Evolutionary conservation across 1,284 basidiomycete genomes (phyloP), one percentile per base, ranked within the genome.

Genomic region (Ustilago vetiveriae): DNA sequence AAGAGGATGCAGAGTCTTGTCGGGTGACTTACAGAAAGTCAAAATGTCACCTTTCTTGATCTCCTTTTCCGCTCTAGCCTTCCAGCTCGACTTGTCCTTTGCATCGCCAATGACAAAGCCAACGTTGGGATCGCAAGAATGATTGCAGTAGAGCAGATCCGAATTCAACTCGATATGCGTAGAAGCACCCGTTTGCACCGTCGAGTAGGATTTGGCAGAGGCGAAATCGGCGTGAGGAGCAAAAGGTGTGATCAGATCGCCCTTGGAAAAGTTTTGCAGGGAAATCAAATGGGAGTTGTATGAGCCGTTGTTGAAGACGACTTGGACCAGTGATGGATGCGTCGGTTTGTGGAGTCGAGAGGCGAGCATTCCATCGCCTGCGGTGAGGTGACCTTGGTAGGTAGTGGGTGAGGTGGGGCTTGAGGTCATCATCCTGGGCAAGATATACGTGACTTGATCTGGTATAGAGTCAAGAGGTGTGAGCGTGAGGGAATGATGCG

Each of bases 141-240:
- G 78, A 57, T 80, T 80, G 68, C 72, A 76, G 64, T 79, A 80
- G 19, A 80, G 63, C 32, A 80, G 57, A 41, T 80, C 77, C 37
- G 68, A 73, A 53, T 80, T 79, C 32, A 79, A 58, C 39, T 79
- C 78, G 14, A 80, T 72, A 38, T 80, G 78, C 6, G 51, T 59
- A 1, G 48, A 24, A 3, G 63, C 42, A 5, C 52, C 65, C 3
- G 76, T 75, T 45, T 80, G 78, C 11, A 79, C 78, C 17, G 78
- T 78, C 13, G 71, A 75, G 64, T 79, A 79, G 38, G 51, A 52
- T 26, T 69, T 63, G 17, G 23, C 39, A 1, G 53, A 16, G 4
- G 66, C 62, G 10, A 57, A 54, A 19, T 57, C 57, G 9, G 77
- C 78, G 17, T 65, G 64, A 3, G 65, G 55, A 1, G 49, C 26